Base-by-base conservation (phyloP, 176 grass and related monocot genomes). In the Oryza coarctata region DNA sequence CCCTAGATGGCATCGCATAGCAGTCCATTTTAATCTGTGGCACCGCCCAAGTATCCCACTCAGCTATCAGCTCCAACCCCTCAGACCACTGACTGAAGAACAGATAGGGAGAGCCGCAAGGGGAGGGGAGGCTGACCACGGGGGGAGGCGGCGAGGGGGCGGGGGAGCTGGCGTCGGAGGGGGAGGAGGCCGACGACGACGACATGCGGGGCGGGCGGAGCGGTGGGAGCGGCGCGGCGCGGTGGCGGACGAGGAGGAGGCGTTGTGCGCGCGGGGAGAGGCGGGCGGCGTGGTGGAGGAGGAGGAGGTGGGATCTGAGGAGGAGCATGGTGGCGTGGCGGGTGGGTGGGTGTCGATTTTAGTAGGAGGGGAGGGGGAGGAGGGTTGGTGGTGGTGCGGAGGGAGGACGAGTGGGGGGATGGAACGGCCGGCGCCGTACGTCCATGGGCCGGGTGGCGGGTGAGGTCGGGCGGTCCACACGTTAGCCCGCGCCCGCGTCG, bases 271-370 rank as follows among this genome's bases (percentile, higher is more conserved):
- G 80, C 44, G 70, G 66, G 70, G 84, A 74, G 58, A 84, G 73
- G 40, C 74, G 75, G 76, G 80, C 69, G 61, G 83, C 85, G 88
- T 67, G 87, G 84, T 80, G 89, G 26, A 75, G 82, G 67, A 88
- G 88, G 52, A 81, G 80, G 78, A 88, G 82, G 84, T 86, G 85
- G 80, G 94, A 97, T 91, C 94, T 88, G 90, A 93, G 73, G 80
- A 33, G 32, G 83, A 92, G 87, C 90, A 92, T 92, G 86, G 82
- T 69, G 85, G 78, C 63, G 74, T 25, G 78, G 71, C 33, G 35
- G 74, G 76, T 79, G 47, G 35, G 60, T 44, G 15, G 23, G 64
- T 44, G 34, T 63, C n/a, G 71, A 25, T 72, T 94, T 88, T 91
- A 86, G 88, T 86, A 78, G 85, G 32, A 8, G 65, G 33, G 44